Evolutionary conservation across 352 stramenopile genomes (phyloP).

Genomic region (Globisporangium recalcitrans): DNA sequence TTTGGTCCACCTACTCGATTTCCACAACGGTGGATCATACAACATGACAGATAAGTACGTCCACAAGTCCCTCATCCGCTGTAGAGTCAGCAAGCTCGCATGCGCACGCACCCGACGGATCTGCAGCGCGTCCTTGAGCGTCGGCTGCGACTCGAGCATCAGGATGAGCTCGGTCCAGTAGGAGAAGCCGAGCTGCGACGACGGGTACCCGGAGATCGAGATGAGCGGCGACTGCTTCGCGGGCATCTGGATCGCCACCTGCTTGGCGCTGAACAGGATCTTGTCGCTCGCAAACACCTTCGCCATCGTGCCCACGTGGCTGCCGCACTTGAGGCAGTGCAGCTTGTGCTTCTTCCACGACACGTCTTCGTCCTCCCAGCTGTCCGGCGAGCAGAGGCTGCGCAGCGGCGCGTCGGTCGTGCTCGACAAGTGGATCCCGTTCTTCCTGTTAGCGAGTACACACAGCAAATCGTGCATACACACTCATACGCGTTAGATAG

Average conservation of each 20-base stretch:
- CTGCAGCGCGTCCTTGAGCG: slow-evolving; percentile 56
- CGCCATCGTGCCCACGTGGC: slow-evolving; percentile 53
- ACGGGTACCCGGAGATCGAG: slow-evolving; percentile 71
- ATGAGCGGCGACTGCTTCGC: slow-evolving; percentile 64
- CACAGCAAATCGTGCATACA: too few species aligned
- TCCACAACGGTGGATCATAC: background rate
- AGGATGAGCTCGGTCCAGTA: slow-evolving; percentile 79
- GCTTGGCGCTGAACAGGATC: slow-evolving; percentile 61
- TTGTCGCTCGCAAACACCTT: slow-evolving; percentile 62
- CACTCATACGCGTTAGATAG: too few species aligned
- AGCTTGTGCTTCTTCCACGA: slow-evolving; percentile 65
- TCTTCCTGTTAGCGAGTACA: slow-evolving; percentile 29
- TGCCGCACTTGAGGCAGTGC: slow-evolving; percentile 60
- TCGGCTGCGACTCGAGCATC: slow-evolving; percentile 67
- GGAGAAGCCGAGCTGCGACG: slow-evolving; percentile 59
- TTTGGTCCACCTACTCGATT: slow-evolving; percentile 45
- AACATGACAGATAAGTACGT: background rate
- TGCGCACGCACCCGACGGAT: slow-evolving; percentile 37
- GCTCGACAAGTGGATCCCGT: slow-evolving; percentile 68
- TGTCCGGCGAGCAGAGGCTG: slow-evolving; percentile 39
- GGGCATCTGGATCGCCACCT: slow-evolving; percentile 69
- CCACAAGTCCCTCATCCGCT: background rate
- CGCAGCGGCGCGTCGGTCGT: slow-evolving; percentile 57
- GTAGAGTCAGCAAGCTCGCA: background rate
- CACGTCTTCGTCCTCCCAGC: slow-evolving; percentile 25